Base-by-base conservation (phyloP, 306 rosid species). In the Neltuma alba region DNA sequence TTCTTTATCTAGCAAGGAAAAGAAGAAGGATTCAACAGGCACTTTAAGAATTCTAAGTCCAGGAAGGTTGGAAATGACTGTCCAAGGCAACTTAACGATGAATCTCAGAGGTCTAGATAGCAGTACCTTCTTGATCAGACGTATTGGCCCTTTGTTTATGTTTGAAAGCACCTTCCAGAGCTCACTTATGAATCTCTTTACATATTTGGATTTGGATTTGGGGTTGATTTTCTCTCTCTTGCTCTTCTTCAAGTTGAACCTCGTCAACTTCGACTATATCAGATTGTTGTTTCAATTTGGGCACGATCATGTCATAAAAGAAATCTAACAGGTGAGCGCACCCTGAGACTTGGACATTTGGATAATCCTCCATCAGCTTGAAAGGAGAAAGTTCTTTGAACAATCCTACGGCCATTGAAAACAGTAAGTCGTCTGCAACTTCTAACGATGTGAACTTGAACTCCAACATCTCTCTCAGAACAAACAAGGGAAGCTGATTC, bases 401-500 rank as follows among this genome's bases (percentile, higher is more conserved):
- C 30, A 94, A 60, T 3, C 92, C 96, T 77, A 70, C 34, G 5
- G 90, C 55, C 94, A 94, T 92, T 10, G 88, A 58, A 25, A 68
- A 13, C 81, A 92, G 78, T 77, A 76, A 63, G 2, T 90, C 82
- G 70, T 90, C 91, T 0, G 92, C 86, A 10, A 54, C 69, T 83
- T 86, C 91, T 0, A 73, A 73, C 1, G 89, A 76, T 0, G 87
- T 55, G 79, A 85, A 85, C 60, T 58, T 88, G 72, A 88, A 75
- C 72, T 89, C 83, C 41, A 92, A 50, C 87, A 85, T 71, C 70
- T 89, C 89, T 75, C 96, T 88, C 72, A 89, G 37, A 21, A 90
- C 87, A 80, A 89, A 80, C 20, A 92, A 15, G 12, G 98, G 98
- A n/a, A 94, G 85, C 82, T 92, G 97, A 65, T 94, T 92, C 86